Percentiles rank a stretch among this genome's conserved stretches.
phyloP scores from a whole-genome alignment of 768 basidiomycete species.

The Leccinum barrowsii region DNA sequence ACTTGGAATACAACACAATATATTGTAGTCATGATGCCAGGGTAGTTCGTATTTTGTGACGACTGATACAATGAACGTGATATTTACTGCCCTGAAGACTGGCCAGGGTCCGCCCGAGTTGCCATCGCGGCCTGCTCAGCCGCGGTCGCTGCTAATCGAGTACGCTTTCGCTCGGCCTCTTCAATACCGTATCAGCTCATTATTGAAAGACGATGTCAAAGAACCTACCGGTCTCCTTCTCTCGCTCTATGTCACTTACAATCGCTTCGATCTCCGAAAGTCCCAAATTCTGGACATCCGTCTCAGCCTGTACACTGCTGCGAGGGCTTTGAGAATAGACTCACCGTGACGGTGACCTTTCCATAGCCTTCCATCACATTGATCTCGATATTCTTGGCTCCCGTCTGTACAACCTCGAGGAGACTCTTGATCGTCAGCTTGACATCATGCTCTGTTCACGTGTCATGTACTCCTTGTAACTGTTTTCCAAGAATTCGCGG shows the following conservation, averaged over 20 bases:
- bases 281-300: slow-evolving; percentile 65
- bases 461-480: slow-evolving; percentile 86
- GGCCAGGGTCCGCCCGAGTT: slow-evolving; percentile 43
- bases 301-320: background rate
- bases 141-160: slow-evolving; percentile 85
- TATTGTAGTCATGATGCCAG: background rate
- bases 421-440: slow-evolving; percentile 94
- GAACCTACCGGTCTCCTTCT: slow-evolving; percentile 87
- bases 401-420: slow-evolving; percentile 97
- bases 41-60: slow-evolving; percentile 4
- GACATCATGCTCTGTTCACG: slow-evolving; percentile 75
- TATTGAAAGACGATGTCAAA: background rate
- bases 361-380: slow-evolving; percentile 96
- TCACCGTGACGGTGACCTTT: slow-evolving; percentile 87
- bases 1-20: background rate
- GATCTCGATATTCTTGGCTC: slow-evolving; percentile 99
- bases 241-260: slow-evolving; percentile 89
- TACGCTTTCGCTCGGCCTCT: slow-evolving; percentile 95
- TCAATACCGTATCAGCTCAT: slow-evolving; percentile 18
- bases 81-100: slow-evolving; percentile 35
- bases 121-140: slow-evolving; percentile 89
- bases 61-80: slow-evolving; percentile 11
- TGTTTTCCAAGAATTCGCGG: slow-evolving; percentile 97
- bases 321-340: slow-evolving; percentile 14
- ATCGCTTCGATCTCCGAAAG: slow-evolving; percentile 87